These are phyloP conservation scores for Erythrophleum ivorense DNA, from an alignment of 331 rosid species.

Conservation along the genomic window DNA sequence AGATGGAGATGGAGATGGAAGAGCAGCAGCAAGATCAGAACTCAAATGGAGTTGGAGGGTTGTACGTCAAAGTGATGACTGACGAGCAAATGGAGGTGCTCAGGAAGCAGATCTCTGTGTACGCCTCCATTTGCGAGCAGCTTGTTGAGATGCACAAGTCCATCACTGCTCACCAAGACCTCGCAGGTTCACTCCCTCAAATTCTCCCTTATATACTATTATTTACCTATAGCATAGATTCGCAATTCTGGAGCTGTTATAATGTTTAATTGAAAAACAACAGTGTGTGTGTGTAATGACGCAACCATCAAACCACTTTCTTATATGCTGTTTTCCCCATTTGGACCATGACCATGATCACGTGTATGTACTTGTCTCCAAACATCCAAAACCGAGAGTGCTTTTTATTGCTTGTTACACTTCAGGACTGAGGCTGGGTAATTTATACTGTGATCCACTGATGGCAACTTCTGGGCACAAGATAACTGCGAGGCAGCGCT, in stretches of 20 bases:
- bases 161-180: conserved; percentile 65
- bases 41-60: conserved; percentile 42
- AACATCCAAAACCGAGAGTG: too few species aligned
- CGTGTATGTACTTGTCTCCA: too few species aligned
- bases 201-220: too few species aligned
- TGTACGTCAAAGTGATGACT: conserved; percentile 71
- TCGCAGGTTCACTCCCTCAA: conserved; percentile 48
- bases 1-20: conserved; percentile 39
- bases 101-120: conserved; percentile 67
- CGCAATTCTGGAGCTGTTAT: too few species aligned
- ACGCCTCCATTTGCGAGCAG: conserved; percentile 69
- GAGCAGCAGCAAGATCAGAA: conserved; percentile 21
- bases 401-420: too few species aligned
- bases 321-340: too few species aligned
- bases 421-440: conserved; percentile 66
- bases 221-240: too few species aligned
- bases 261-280: too few species aligned
- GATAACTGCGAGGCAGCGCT: conserved; percentile 73
- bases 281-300: too few species aligned
- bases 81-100: conserved; percentile 81
- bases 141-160: conserved; percentile 80
- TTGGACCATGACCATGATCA: too few species aligned
- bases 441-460: conserved; percentile 69
- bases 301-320: too few species aligned
- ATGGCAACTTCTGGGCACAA: conserved; percentile 70